Percentiles rank a stretch among this genome's conserved stretches.
phyloP scores from a whole-genome alignment of 2,329 filamentous ascomycete species.

The Thelonectria olida region DNA sequence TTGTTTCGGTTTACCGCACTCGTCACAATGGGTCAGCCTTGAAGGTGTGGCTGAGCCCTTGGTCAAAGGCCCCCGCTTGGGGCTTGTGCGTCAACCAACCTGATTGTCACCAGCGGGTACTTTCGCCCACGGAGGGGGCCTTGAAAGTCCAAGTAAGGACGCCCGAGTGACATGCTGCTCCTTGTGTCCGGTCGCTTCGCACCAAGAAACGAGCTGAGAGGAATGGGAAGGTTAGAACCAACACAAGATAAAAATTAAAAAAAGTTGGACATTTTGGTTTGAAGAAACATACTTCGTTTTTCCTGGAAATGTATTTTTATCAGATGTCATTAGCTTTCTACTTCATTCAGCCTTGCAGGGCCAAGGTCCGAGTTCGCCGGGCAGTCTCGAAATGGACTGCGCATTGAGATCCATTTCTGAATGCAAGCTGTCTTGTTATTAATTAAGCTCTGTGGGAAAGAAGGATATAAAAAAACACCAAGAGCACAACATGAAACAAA shows the following conservation, averaged over 20 bases:
- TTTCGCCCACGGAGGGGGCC: slow-evolving; percentile 1
- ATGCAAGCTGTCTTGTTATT: too few relatives aligned
- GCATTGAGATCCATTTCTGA: too few relatives aligned
- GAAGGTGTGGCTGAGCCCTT: slow-evolving; percentile 41
- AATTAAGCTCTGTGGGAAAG: too few relatives aligned
- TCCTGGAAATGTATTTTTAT: too few relatives aligned
- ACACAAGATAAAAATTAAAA: neutral
- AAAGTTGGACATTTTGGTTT: too few relatives aligned
- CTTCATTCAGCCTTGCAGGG: too few relatives aligned
- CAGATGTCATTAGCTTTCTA: too few relatives aligned
- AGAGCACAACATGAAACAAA: too few relatives aligned
- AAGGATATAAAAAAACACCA: too few relatives aligned
- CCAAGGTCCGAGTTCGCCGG: too few relatives aligned
- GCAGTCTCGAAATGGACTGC: too few relatives aligned
- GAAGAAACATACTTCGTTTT: too few relatives aligned
- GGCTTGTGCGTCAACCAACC: slow-evolving; percentile 21
- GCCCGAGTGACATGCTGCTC: slow-evolving; percentile 30
- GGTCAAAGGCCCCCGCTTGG: slow-evolving; percentile 32
- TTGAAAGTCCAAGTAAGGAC: slow-evolving; percentile 32
- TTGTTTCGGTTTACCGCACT: slow-evolving; percentile 33
- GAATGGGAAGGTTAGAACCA: neutral
- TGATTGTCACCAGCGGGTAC: slow-evolving; percentile 4
- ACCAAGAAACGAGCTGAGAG: neutral
- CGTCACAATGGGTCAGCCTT: slow-evolving; percentile 43
- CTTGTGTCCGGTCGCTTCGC: neutral